Evolutionary conservation across 768 basidiomycete genomes (phyloP).

Genomic region (Tylopilus balloui): DNA sequence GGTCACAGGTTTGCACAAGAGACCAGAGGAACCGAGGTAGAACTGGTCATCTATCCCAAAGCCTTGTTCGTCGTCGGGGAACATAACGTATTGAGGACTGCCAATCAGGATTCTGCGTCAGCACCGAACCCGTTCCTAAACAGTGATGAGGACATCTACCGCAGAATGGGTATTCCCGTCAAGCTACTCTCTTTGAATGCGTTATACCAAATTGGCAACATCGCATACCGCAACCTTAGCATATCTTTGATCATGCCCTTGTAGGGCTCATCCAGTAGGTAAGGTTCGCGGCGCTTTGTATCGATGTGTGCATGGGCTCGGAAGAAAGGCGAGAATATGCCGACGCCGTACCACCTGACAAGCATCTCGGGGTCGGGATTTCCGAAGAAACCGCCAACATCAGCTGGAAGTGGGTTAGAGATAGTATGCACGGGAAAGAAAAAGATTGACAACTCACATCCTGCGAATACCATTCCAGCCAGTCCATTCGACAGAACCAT

Average conservation of each 20-base stretch:
- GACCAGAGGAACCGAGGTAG: constrained; percentile 81
- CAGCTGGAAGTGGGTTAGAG: constrained; percentile 55
- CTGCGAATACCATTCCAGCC: constrained; percentile 86
- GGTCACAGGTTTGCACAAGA: constrained; percentile 90
- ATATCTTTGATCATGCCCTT: constrained; percentile 76
- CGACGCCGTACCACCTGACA: constrained; percentile 95
- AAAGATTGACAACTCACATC: constrained; percentile 54
- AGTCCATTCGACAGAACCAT: constrained; percentile 90
- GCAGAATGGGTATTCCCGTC: constrained; percentile 75
- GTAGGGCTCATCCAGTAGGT: constrained; percentile 85
- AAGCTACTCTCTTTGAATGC: constrained; percentile 86
- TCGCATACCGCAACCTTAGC: constrained; percentile 75
- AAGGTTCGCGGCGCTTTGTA: constrained; percentile 96
- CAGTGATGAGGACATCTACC: constrained; percentile 43
- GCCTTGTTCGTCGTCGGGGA: constrained; percentile 84
- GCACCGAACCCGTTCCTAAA: neutral
- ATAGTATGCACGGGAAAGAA: neutral
- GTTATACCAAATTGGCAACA: constrained; percentile 97
- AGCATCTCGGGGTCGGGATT: constrained; percentile 95
- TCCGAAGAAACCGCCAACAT: constrained; percentile 98
- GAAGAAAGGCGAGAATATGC: constrained; percentile 95
- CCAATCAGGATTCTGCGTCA: neutral
- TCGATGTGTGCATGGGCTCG: constrained; percentile 97
- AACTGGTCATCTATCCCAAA: constrained; percentile 93
- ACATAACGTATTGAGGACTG: constrained; percentile 93